phyloP scores from a whole-genome alignment of 352 stramenopile species.

The Plasmopara halstedii region DNA sequence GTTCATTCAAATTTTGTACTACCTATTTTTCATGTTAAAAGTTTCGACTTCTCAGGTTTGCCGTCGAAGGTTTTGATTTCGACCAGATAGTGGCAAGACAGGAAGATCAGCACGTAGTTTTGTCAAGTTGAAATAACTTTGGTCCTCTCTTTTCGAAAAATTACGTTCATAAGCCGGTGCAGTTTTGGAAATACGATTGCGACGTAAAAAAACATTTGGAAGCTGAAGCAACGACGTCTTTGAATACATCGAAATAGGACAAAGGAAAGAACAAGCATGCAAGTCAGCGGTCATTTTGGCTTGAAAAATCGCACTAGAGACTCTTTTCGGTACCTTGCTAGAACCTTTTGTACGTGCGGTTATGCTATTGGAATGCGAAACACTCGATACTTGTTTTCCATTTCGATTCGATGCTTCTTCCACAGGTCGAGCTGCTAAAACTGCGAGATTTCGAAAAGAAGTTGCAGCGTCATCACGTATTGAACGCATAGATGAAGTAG shows the following conservation, averaged over 20 bases:
- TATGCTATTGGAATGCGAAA: conserved; percentile 2
- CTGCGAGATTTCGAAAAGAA: neutral
- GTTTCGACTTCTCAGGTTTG: neutral
- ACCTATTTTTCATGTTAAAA: too few relatives aligned
- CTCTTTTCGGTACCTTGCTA: conserved; percentile 7
- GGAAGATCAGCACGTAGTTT: conserved; percentile 24
- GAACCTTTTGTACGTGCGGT: conserved; percentile 5
- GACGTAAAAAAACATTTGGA: conserved; percentile 12
- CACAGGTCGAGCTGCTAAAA: neutral
- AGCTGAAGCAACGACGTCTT: conserved; percentile 9
- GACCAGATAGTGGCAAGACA: conserved; percentile 8
- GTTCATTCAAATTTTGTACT: too few relatives aligned
- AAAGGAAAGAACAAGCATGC: conserved; percentile 1
- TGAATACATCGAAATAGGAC: conserved; percentile 5
- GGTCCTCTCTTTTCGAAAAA: neutral
- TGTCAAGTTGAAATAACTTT: conserved; percentile 6
- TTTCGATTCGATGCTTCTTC: conserved; percentile 2
- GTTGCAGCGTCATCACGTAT: conserved; percentile 7
- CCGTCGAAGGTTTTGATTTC: conserved; percentile 9
- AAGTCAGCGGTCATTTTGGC: conserved; percentile 5
- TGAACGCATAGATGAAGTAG: neutral
- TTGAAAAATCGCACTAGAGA: conserved; percentile 13
- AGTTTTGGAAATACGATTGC: conserved; percentile 10
- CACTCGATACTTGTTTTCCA: neutral
- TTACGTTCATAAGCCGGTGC: conserved; percentile 13